Conservation (phyloP, 2,329 filamentous ascomycete genomes). For the Purpureocillium takamizusanense region DNA sequence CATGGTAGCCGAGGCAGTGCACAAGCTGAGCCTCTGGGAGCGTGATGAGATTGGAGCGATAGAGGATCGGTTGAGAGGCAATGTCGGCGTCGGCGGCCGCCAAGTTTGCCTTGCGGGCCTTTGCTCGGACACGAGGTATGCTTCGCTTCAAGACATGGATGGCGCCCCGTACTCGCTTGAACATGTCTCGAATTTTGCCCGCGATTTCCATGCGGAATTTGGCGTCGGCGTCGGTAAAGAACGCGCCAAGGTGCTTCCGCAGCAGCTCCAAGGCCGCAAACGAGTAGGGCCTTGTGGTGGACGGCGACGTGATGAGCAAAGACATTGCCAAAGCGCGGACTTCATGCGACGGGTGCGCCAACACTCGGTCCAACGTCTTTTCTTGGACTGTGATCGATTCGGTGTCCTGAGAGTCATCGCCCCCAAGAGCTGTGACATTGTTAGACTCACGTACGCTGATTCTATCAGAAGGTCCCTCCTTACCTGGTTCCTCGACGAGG, state of each 20-base stretch:
- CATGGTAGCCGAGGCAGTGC: conserved; percentile 38
- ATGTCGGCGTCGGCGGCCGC: neutral
- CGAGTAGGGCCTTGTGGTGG: conserved; percentile 66
- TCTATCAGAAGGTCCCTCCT: neutral
- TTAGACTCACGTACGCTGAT: neutral
- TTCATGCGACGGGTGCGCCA: conserved; percentile 48
- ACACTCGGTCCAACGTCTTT: conserved; percentile 39
- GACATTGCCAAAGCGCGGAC: conserved; percentile 76
- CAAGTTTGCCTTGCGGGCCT: conserved; percentile 18
- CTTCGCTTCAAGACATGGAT: conserved; percentile 45
- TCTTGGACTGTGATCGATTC: conserved; percentile 27
- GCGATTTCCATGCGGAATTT: conserved; percentile 78
- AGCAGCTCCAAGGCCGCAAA: conserved; percentile 52
- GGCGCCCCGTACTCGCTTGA: conserved; percentile 64
- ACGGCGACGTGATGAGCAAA: conserved; percentile 66
- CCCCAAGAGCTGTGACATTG: conserved; percentile 15
- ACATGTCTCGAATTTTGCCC: conserved; percentile 64
- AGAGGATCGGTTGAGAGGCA: conserved; percentile 21
- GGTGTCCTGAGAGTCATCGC: conserved; percentile 6
- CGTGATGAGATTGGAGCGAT: conserved; percentile 28
- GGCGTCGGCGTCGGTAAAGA: conserved; percentile 78
- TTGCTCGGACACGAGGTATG: conserved; percentile 25
- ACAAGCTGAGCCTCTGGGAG: conserved; percentile 27
- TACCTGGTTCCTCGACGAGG: conserved; percentile 59
- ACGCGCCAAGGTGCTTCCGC: conserved; percentile 54